Conservation (phyloP, 1,284 basidiomycete genomes). For the Irpex sp. region DNA sequence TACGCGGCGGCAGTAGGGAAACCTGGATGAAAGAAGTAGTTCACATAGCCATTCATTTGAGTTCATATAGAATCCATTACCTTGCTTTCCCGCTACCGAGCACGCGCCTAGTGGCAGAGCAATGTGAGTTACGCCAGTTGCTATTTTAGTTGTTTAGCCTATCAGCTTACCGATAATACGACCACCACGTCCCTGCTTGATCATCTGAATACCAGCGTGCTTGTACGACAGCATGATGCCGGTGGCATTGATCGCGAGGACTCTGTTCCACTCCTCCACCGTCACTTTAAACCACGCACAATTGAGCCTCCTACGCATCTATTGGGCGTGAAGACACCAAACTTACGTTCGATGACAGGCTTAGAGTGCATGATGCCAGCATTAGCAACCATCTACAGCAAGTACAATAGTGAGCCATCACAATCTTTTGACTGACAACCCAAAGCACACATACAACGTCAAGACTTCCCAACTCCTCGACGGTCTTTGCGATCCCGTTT, state of each 20-base stretch:
- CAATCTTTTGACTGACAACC: no score
- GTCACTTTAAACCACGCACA: neutral
- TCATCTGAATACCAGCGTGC: constrained; percentile 26
- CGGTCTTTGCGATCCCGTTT: constrained; percentile 25
- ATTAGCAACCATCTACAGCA: constrained; percentile 30
- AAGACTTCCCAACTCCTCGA: constrained; percentile 15
- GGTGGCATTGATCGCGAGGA: constrained; percentile 22
- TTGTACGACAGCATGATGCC: constrained; percentile 27
- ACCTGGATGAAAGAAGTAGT: neutral
- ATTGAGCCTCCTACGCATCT: no score
- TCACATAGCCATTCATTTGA: neutral
- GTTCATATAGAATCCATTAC: neutral
- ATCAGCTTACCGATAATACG: constrained; percentile 22
- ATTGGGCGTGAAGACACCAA: neutral
- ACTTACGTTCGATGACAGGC: constrained; percentile 18
- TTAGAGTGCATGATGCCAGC: constrained; percentile 21
- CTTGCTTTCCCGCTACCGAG: neutral
- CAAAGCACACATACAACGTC: constrained; percentile 6
- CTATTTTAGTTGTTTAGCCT: no score
- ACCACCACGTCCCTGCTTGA: constrained; percentile 26
- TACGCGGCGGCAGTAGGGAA: constrained; percentile 18
- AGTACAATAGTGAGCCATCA: no score
- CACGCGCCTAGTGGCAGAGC: neutral
- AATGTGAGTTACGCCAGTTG: no score
- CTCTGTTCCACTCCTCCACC: constrained; percentile 18